Base-by-base conservation (phyloP, 1,139 yeast genomes). In the Scheffersomyces titani region DNA sequence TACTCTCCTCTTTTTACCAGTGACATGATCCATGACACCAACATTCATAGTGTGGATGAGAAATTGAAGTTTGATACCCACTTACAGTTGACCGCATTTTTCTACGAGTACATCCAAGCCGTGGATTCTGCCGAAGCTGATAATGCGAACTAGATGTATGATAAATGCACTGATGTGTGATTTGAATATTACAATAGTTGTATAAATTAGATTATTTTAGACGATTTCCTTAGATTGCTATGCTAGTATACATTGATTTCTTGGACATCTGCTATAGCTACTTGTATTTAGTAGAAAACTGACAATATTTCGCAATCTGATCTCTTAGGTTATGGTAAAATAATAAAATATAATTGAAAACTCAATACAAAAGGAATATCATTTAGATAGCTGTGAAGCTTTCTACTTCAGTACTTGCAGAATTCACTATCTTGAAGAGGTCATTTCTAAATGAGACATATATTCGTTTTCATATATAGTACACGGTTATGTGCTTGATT, bases 41-140 rank as follows among this genome's bases (percentile, higher is more conserved):
- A 70, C 53, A 63, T 74, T 53, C 83, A 80, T 61, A 74, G 80
- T 59, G 82, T 79, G 47, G 77, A 80, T 60, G 83, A 80, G 57
- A 73, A 64, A 57, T 60, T 77, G 53, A 64, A 63, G 45, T 68
- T 77, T 55, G 78, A 73, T 53, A 66, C 69, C 21, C 83, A 79
- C 62, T 75, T 79, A 65, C 81, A 77, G 52, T 67, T 76, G 55
- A 65, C 73, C 44, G 79, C 82, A 4, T 80, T 78, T 70, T 78
- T 73, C 65, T 76, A 77, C 63, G 72, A 76, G 62, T 72, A 71
- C 57, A 61, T 73, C 50, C 76, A 71, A 57, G 65, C 62, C 51
- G 63, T 68, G 6, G 67, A 68, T 52, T 54, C 60, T 18, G 53
- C 53, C 16, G 55, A 55, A 6, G 69, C 67, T 4, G 64, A 61